phyloP scores from a whole-genome alignment of 345 rosid species.

The Bruguiera parviflora region DNA sequence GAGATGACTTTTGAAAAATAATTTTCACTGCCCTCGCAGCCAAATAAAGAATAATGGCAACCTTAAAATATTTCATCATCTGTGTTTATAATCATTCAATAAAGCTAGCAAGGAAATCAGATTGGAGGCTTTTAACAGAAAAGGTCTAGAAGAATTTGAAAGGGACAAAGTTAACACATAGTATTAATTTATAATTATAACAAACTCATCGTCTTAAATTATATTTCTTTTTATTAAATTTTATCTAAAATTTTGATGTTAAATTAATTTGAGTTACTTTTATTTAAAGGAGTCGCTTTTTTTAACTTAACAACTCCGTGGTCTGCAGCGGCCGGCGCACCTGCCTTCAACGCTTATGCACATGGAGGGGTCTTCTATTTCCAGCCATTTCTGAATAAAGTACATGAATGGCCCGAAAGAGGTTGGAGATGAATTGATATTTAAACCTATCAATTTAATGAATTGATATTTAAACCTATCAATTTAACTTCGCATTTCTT shows the following conservation, averaged over 20 bases:
- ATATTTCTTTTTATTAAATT: no score
- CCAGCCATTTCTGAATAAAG: constrained; percentile 35
- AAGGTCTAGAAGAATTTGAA: constrained; percentile 13
- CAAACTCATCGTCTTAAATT: no score
- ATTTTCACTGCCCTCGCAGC: no score
- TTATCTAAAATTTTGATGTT: no score
- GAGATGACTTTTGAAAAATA: no score
- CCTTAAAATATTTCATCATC: no score
- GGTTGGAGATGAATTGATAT: constrained; percentile 27
- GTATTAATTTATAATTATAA: neutral
- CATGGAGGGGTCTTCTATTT: constrained; percentile 54
- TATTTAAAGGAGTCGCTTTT: no score
- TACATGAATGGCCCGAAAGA: constrained; percentile 39
- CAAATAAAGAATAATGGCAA: no score
- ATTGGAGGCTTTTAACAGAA: neutral
- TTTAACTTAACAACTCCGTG: constrained; percentile 14
- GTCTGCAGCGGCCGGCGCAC: constrained; percentile 24
- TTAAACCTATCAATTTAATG: constrained; percentile 26
- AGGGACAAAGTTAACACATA: constrained; percentile 11
- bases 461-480: constrained; percentile 32
- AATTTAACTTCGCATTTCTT: constrained; percentile 14
- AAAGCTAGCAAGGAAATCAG: neutral
- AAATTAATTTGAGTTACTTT: no score
- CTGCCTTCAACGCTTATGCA: constrained; percentile 50
- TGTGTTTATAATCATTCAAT: neutral